Conservation (phyloP, 2,329 filamentous ascomycete genomes). For the Aureobasidium musti region DNA sequence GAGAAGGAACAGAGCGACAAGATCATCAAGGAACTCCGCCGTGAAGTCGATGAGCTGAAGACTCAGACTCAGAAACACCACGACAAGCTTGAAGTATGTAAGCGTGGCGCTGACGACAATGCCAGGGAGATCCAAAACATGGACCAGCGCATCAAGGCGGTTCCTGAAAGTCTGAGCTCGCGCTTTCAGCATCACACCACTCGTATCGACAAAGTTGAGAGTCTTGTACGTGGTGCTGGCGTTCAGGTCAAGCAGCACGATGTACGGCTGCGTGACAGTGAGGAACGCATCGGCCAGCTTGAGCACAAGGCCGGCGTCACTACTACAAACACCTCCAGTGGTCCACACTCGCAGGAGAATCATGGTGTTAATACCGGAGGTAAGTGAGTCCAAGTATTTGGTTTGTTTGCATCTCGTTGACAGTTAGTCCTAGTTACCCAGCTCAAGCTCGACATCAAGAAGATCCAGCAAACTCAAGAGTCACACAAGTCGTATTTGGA, state of each 20-base stretch:
- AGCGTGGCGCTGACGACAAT: not conserved
- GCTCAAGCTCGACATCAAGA: not conserved
- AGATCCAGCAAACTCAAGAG: not conserved
- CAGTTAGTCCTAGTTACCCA: not conserved
- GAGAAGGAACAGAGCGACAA: slow-evolving; percentile 2
- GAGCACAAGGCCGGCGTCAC: not conserved
- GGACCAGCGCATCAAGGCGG: not conserved
- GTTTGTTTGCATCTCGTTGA: not conserved
- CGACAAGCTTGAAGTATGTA: not conserved
- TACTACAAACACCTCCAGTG: not conserved
- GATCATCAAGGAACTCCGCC: not conserved
- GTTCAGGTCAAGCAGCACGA: not conserved
- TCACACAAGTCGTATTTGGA: slow-evolving; percentile 1
- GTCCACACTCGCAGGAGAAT: not conserved
- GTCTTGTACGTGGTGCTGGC: not conserved
- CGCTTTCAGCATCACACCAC: not conserved
- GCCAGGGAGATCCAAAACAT: not conserved
- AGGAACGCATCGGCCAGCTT: not conserved
- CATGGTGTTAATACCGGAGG: not conserved
- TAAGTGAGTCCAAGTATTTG: not conserved
- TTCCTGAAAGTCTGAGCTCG: not conserved
- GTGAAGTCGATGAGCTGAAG: not conserved
- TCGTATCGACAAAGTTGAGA: slow-evolving; percentile 2
- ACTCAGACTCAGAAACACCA: not conserved
- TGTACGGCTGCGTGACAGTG: not conserved